Evolutionary conservation across 2,329 filamentous ascomycete species (phyloP).

Genomic region (Penicillium sp.): DNA sequence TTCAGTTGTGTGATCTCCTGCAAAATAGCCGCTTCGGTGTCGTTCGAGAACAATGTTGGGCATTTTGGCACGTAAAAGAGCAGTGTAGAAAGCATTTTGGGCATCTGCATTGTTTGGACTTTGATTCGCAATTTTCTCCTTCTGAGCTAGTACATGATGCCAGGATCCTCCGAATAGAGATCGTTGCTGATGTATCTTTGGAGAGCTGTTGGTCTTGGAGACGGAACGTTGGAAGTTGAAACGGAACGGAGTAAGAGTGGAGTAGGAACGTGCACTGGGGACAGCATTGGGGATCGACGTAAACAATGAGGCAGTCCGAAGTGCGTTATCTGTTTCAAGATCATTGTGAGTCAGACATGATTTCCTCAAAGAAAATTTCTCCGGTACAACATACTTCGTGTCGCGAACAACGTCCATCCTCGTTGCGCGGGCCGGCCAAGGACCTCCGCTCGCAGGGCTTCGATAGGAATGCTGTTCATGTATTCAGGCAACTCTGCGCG

Average conservation of each 20-base stretch:
- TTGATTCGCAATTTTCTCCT: constrained; percentile 89
- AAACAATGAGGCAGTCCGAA: constrained; percentile 22
- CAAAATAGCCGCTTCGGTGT: constrained; percentile 82
- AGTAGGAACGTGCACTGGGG: constrained; percentile 32
- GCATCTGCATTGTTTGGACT: constrained; percentile 83
- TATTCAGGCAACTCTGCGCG: constrained; percentile 27
- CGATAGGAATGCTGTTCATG: constrained; percentile 27
- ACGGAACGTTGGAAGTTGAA: constrained; percentile 26
- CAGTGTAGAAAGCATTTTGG: constrained; percentile 92
- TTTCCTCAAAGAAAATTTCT: neutral
- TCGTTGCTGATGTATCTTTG: constrained; percentile 37
- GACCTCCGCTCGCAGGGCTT: constrained; percentile 24
- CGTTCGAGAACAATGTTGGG: constrained; percentile 88
- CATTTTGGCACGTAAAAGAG: constrained; percentile 87
- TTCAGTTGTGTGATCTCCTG: constrained; percentile 74
- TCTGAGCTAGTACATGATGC: constrained; percentile 69
- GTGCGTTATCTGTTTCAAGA: constrained; percentile 14
- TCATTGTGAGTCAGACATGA: neutral
- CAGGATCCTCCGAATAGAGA: constrained; percentile 43
- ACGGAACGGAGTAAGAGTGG: constrained; percentile 32
- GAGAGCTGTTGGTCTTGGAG: constrained; percentile 25
- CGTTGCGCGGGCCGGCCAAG: constrained; percentile 19
- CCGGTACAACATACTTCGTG: constrained; percentile 18
- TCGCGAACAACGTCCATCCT: constrained; percentile 19
- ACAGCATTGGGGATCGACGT: constrained; percentile 13